phyloP scores from a whole-genome alignment of 768 basidiomycete genomes.

The Podaxis pistillaris region DNA sequence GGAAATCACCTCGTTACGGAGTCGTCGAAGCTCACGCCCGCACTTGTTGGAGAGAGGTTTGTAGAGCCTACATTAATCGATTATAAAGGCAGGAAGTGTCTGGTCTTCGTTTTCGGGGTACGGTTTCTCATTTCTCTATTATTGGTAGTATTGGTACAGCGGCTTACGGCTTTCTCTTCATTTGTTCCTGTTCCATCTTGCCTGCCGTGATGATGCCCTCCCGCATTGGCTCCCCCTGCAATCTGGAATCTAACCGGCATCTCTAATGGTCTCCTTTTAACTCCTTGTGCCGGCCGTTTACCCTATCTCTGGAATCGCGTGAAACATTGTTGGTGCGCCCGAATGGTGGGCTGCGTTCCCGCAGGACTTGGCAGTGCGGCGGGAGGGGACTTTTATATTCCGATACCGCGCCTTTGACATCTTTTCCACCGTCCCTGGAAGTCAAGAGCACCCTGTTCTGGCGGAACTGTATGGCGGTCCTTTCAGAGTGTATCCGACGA shows the following conservation, averaged over 20 bases:
- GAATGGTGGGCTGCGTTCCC: not conserved
- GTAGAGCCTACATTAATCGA: slow-evolving; percentile 54
- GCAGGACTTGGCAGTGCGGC: slow-evolving; percentile 68
- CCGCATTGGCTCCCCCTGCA: slow-evolving; percentile 12
- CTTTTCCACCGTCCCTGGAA: slow-evolving; percentile 34
- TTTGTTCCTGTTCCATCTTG: not conserved
- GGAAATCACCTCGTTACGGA: slow-evolving; percentile 37
- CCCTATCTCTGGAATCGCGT: not conserved
- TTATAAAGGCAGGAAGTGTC: slow-evolving; percentile 46
- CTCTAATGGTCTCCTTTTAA: not conserved
- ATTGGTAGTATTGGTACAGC: not conserved
- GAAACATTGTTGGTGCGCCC: not conserved
- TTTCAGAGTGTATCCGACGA: slow-evolving; percentile 71
- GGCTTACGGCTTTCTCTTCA: not conserved
- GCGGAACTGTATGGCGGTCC: slow-evolving; percentile 66
- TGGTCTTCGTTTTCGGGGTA: slow-evolving; percentile 68
- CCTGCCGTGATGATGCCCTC: not conserved
- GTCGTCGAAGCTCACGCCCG: slow-evolving; percentile 44
- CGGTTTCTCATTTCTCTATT: slow-evolving; percentile 16
- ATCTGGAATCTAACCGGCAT: slow-evolving; percentile 1
- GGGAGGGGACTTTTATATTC: slow-evolving; percentile 64
- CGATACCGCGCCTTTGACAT: slow-evolving; percentile 75
- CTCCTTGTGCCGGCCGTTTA: not conserved
- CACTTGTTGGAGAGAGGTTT: slow-evolving; percentile 63
- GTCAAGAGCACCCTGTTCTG: slow-evolving; percentile 38